phyloP scores from a whole-genome alignment of 2,329 filamentous ascomycete species.

The Aspergillus tanneri region DNA sequence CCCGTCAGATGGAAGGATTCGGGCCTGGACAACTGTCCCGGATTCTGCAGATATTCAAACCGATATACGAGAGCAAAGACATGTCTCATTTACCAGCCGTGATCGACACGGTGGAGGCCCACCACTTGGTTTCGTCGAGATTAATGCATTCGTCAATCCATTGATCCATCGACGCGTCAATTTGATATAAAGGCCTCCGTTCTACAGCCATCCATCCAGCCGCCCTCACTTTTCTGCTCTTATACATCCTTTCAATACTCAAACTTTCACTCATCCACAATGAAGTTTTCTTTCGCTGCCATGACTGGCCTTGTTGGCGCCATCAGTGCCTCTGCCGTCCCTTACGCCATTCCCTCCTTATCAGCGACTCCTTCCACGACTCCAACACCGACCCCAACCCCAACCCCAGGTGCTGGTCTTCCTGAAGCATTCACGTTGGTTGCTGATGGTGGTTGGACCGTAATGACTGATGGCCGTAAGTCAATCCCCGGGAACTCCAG shows the following conservation, averaged over 20 bases:
- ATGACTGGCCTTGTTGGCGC: conserved; percentile 23
- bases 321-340: conserved; percentile 15
- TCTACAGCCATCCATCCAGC: background rate
- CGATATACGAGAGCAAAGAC: no score
- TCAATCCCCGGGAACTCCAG: background rate
- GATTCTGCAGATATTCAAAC: no score
- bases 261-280: conserved; percentile 13
- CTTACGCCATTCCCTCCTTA: conserved; percentile 4
- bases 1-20: no score
- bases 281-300: conserved; percentile 30
- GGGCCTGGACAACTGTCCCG: no score
- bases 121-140: background rate
- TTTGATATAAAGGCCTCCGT: no score
- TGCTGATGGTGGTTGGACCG: conserved; percentile 27
- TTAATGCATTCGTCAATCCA: no score
- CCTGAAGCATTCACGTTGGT: conserved; percentile 29
- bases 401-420: conserved; percentile 7
- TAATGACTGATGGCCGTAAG: conserved; percentile 29
- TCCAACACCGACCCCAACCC: background rate
- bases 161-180: no score
- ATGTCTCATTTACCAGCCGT: background rate
- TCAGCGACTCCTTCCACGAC: background rate
- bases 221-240: background rate
- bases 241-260: background rate
- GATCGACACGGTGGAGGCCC: background rate